phyloP scores from a whole-genome alignment of 495 filamentous ascomycete species.

The Bryoglossum gracile region DNA sequence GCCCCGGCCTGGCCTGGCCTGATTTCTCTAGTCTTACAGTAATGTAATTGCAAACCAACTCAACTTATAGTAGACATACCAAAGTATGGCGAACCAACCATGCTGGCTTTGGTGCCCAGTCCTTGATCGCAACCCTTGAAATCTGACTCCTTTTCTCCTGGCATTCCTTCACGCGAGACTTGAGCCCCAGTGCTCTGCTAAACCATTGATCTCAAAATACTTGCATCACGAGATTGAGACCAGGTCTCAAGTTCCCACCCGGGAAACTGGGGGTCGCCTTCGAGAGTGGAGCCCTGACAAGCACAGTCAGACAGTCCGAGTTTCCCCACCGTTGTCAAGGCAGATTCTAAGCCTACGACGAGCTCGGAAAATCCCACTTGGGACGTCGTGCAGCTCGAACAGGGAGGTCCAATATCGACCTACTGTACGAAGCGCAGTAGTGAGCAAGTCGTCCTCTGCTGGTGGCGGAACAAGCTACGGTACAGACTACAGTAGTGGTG shows the following conservation, averaged over 20 bases:
- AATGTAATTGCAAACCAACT: too few relatives aligned
- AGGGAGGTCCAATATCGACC: neutral
- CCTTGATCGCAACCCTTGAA: neutral
- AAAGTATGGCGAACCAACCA: neutral
- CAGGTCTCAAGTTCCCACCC: neutral
- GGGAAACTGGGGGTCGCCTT: too few relatives aligned
- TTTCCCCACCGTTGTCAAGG: constrained; percentile 8
- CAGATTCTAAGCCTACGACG: constrained; percentile 5
- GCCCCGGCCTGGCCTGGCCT: neutral
- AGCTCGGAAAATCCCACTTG: neutral
- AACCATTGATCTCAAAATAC: neutral
- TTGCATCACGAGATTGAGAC: neutral
- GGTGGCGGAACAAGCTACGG: neutral
- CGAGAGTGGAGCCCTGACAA: too few relatives aligned
- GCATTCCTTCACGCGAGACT: neutral
- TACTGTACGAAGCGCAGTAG: neutral
- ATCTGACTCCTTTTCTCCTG: neutral
- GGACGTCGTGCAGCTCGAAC: neutral
- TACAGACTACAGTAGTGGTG: too few relatives aligned
- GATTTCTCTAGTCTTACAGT: neutral
- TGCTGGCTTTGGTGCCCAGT: too few relatives aligned
- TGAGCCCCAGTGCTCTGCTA: neutral
- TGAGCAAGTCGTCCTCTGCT: neutral
- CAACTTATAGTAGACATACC: neutral
- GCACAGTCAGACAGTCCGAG: neutral